A percentile compares a stretch with the other conserved stretches of the same genome.
Conservation (phyloP, 371 early-diverging fungal genomes). For the Rhizopus stolonifer region DNA sequence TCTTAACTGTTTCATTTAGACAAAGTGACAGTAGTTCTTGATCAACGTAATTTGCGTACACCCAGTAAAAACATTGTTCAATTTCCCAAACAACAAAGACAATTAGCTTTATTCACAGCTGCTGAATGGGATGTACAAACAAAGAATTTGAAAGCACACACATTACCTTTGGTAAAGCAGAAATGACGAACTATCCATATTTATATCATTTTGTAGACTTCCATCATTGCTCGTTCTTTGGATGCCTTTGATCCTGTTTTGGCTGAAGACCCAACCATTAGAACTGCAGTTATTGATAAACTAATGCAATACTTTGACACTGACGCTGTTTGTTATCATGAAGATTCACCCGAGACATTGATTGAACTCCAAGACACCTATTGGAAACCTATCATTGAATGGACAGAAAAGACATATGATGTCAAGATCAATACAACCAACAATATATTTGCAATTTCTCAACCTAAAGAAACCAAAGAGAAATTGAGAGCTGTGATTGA, state of each 20-base stretch:
- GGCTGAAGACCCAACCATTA: constrained; percentile 36
- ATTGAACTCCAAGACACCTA: constrained; percentile 76
- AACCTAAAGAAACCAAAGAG: constrained; percentile 59
- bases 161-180: constrained; percentile 78
- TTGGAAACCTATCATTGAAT: constrained; percentile 83
- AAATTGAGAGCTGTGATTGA: constrained; percentile 57
- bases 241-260: constrained; percentile 63
- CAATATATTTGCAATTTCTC: constrained; percentile 69
- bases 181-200: neutral
- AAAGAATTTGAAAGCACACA: constrained; percentile 73
- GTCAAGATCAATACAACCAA: constrained; percentile 75
- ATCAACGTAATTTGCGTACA: constrained; percentile 80
- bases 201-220: constrained; percentile 59
- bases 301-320: constrained; percentile 82
- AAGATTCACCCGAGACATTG: constrained; percentile 74
- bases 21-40: constrained; percentile 67
- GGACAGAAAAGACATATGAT: constrained; percentile 66
- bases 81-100: constrained; percentile 55
- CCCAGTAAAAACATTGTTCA: constrained; percentile 73
- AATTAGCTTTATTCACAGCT: constrained; percentile 81
- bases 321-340: constrained; percentile 87
- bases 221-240: constrained; percentile 79
- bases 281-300: constrained; percentile 70
- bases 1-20: constrained; percentile 30
- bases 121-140: constrained; percentile 94